Percentiles rank a stretch among this genome's conserved stretches.
Evolutionary conservation across 441 rosid species (phyloP).

Genomic region (Adansonia gregorii): DNA sequence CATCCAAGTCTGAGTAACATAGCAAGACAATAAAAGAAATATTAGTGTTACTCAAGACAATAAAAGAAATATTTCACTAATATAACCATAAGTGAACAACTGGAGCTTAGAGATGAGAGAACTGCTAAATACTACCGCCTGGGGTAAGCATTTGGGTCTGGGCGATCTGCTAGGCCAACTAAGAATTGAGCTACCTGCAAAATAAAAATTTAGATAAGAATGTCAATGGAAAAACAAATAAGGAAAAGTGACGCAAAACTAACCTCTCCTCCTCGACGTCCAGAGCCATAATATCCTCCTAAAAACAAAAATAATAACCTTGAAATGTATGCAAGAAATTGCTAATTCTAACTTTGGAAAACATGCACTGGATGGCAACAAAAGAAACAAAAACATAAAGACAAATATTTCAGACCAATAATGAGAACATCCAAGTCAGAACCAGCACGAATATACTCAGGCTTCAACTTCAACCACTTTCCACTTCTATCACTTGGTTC

Average conservation of each 20-base stretch:
- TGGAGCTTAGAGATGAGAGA: constrained; percentile 3
- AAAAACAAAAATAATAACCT: constrained; percentile 27
- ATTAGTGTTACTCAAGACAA: not conserved
- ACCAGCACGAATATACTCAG: constrained; percentile 82
- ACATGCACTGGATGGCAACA: constrained; percentile 16
- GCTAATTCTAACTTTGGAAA: constrained; percentile 15
- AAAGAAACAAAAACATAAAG: constrained; percentile 12
- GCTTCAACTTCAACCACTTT: constrained; percentile 97
- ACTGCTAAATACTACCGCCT: constrained; percentile 52
- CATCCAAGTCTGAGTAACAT: not conserved
- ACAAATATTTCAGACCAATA: constrained; percentile 56
- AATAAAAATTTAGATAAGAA: not conserved
- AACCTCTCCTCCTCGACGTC: constrained; percentile 97
- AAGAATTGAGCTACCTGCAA: constrained; percentile 92
- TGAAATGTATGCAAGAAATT: constrained; percentile 7
- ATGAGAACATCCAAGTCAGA: constrained; percentile 93
- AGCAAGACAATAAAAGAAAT: constrained; percentile 11
- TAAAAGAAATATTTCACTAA: constrained; percentile 19
- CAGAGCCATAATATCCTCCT: constrained; percentile 99
- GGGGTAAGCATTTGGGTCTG: constrained; percentile 67
- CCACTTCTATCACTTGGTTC: constrained; percentile 98
- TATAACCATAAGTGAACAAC: not conserved
- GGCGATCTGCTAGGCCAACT: constrained; percentile 83
- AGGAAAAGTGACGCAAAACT: constrained; percentile 26
- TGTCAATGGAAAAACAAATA: constrained; percentile 5